These are phyloP conservation scores for Gossypium thurberi DNA, from an alignment of 345 rosid species.

Conservation along the genomic window DNA sequence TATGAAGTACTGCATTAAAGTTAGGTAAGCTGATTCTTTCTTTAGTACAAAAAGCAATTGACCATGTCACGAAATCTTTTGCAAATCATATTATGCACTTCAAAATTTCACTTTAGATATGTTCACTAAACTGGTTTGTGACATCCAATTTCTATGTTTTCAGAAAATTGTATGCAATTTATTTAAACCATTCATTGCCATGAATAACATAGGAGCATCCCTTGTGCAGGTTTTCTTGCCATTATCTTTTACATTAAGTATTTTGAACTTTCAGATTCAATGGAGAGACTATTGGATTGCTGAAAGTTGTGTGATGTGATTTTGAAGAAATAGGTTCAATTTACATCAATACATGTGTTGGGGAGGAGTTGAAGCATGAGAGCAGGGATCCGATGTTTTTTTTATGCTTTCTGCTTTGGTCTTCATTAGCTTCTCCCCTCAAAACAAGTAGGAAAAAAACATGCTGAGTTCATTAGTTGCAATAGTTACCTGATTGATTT, in stretches of 20 bases:
- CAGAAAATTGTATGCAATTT: neutral
- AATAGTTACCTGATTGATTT: neutral
- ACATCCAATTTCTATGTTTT: neutral
- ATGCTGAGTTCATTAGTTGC: neutral
- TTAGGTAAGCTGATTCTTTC: constrained; percentile 8
- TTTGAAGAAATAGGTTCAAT: neutral
- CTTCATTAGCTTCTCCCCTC: neutral
- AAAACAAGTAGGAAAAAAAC: neutral
- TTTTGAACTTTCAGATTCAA: constrained; percentile 2
- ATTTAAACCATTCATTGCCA: neutral
- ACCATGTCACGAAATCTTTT: neutral
- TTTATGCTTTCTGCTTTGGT: constrained; percentile 4
- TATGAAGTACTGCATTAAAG: constrained; percentile 9
- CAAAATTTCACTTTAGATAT: neutral
- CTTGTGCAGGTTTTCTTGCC: constrained; percentile 23
- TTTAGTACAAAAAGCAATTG: neutral
- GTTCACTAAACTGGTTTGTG: neutral
- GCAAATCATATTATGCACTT: neutral
- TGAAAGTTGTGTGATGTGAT: neutral
- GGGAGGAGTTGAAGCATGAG: neutral
- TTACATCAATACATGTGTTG: neutral
- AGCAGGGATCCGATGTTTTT: neutral
- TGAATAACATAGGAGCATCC: constrained; percentile 8
- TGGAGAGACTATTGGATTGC: neutral
- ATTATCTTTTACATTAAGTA: constrained; percentile 4